Conservation (phyloP, 495 filamentous ascomycete genomes). For the Pyrenopolyporus hunteri region DNA sequence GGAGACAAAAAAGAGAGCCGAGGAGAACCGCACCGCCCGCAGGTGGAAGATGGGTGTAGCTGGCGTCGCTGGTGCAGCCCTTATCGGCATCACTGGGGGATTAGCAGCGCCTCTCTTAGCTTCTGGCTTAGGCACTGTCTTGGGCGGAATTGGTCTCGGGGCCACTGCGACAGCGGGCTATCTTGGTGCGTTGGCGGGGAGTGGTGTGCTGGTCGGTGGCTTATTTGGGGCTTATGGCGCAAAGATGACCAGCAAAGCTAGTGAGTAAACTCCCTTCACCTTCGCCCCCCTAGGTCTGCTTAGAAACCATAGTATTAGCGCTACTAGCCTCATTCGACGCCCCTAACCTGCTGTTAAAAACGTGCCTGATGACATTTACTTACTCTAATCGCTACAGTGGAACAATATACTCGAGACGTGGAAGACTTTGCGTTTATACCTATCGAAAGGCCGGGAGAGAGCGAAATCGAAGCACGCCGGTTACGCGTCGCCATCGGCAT, state of each 20-base stretch:
- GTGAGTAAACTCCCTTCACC: constrained; percentile 17
- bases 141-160: constrained; percentile 85
- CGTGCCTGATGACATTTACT: constrained; percentile 55
- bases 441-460: constrained; percentile 52
- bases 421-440: constrained; percentile 92
- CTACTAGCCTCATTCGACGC: too few relatives aligned
- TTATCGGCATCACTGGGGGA: constrained; percentile 83
- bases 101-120: constrained; percentile 86
- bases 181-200: constrained; percentile 79
- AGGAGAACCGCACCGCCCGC: constrained; percentile 66
- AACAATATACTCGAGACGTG: constrained; percentile 85
- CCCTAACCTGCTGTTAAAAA: too few relatives aligned
- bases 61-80: constrained; percentile 81
- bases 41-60: constrained; percentile 78
- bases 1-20: constrained; percentile 69
- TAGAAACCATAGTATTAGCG: too few relatives aligned
- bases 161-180: constrained; percentile 75
- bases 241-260: constrained; percentile 71
- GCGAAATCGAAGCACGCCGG: constrained; percentile 56
- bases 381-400: constrained; percentile 61
- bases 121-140: constrained; percentile 79
- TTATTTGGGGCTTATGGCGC: constrained; percentile 91
- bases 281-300: background rate
- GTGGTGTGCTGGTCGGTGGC: constrained; percentile 77
- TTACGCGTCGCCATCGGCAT: constrained; percentile 84